Evolutionary conservation across 768 basidiomycete genomes (phyloP).

Genomic region (Cystofilobasidium capitatum): DNA sequence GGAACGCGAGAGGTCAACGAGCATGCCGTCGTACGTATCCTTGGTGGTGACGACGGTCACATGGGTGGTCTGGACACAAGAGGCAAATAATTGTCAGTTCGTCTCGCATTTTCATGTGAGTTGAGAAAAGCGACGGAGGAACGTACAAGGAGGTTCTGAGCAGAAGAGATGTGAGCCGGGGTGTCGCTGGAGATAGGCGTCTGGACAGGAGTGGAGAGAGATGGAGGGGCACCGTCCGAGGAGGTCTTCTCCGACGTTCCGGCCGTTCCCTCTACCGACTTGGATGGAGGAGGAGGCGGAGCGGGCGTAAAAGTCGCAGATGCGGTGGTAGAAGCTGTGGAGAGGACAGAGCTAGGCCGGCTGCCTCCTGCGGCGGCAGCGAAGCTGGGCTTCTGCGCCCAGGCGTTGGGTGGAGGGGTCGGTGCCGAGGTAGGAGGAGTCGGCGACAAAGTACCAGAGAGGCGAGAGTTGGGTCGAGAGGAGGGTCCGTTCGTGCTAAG

Average conservation of each 20-base stretch:
- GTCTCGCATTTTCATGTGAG: neutral
- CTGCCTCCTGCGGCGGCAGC: neutral
- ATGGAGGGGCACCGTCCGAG: neutral
- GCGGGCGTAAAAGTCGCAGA: neutral
- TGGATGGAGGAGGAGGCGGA: neutral
- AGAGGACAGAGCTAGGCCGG: neutral
- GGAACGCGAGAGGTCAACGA: neutral
- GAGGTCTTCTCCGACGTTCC: neutral
- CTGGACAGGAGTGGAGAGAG: neutral
- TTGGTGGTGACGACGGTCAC: slow-evolving; percentile 2
- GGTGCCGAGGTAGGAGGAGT: neutral
- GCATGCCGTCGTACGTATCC: slow-evolving; percentile 6
- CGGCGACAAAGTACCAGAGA: neutral
- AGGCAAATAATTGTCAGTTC: too few relatives aligned
- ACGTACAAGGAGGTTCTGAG: neutral
- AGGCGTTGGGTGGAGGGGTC: neutral
- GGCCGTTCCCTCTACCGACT: neutral
- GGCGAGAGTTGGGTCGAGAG: neutral
- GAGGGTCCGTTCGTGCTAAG: neutral
- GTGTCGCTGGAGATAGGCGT: neutral
- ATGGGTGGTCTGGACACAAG: neutral
- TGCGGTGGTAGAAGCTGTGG: neutral
- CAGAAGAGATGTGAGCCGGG: neutral
- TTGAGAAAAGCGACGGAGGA: neutral
- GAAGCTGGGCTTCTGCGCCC: neutral